A percentile compares a stretch with the other conserved stretches of the same genome.
Evolutionary conservation across 352 stramenopile genomes (phyloP).

Genomic region (Elongisporangium anandrum): DNA sequence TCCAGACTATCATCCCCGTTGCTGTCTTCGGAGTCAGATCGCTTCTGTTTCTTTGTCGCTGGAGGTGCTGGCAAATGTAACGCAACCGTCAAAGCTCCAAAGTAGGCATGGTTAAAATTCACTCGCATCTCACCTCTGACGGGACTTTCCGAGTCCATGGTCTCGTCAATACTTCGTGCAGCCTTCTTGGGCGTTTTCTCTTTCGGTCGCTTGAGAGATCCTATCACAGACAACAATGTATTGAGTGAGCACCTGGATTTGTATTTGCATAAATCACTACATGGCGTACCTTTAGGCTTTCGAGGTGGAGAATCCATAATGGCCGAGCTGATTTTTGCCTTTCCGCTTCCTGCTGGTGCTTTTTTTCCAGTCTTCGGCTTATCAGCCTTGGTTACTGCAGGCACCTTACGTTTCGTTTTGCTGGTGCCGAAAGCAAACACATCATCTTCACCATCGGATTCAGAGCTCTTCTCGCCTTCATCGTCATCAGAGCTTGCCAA

Average conservation of each 20-base stretch:
- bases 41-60: conserved; percentile 32
- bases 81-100: not conserved
- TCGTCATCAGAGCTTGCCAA: conserved; percentile 47
- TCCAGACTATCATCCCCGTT: conserved; percentile 12
- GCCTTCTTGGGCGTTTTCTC: conserved; percentile 27
- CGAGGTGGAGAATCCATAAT: not conserved
- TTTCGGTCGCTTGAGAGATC: conserved; percentile 17
- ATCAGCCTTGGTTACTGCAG: conserved; percentile 9
- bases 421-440: conserved; percentile 57
- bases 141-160: not conserved
- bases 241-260: not conserved
- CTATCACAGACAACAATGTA: conserved; percentile 5
- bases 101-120: not conserved
- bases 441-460: conserved; percentile 41
- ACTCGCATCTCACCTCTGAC: not conserved
- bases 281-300: conserved; percentile 4
- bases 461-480: conserved; percentile 8
- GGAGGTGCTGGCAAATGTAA: conserved; percentile 10
- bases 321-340: too few species aligned
- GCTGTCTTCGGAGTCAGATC: conserved; percentile 12
- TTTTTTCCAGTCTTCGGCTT: conserved; percentile 22
- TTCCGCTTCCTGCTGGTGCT: conserved; percentile 6
- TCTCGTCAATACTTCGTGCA: too few species aligned
- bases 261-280: too few species aligned
- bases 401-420: conserved; percentile 2